These are phyloP conservation scores for Fusarium sp. DNA, from an alignment of 2,329 filamentous ascomycete genomes.

Conservation along the genomic window DNA sequence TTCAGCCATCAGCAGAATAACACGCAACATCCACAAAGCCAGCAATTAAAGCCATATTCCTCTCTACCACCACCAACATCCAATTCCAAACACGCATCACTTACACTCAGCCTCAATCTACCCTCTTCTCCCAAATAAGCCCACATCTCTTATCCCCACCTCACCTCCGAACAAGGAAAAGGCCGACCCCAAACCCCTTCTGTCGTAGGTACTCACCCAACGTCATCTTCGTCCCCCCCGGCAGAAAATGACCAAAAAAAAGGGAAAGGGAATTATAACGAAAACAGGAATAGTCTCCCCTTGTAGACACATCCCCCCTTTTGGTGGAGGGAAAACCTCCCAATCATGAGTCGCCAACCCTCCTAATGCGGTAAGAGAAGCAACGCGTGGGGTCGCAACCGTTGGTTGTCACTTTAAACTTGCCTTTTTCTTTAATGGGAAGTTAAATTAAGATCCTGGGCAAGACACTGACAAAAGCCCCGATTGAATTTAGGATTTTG, in stretches of 20 bases:
- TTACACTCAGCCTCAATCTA: neutral
- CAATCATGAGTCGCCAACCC: slow-evolving; percentile 34
- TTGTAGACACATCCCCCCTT: neutral
- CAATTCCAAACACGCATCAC: neutral
- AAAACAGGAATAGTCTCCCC: slow-evolving; percentile 54
- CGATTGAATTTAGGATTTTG: slow-evolving; percentile 21
- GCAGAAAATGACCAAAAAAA: slow-evolving; percentile 2
- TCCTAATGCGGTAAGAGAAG: slow-evolving; percentile 40
- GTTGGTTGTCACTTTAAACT: neutral
- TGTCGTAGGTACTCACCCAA: slow-evolving; percentile 29
- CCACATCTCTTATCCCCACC: slow-evolving; percentile 33
- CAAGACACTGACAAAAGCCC: neutral
- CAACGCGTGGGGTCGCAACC: neutral
- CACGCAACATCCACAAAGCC: neutral
- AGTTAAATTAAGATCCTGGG: slow-evolving; percentile 8
- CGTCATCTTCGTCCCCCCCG: slow-evolving; percentile 26
- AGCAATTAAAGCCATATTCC: too few relatives aligned
- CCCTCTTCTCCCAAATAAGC: slow-evolving; percentile 4
- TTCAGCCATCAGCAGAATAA: neutral
- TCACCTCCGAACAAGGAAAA: slow-evolving; percentile 41
- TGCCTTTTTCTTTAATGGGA: slow-evolving; percentile 26
- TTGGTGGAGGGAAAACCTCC: slow-evolving; percentile 9
- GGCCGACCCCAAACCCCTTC: slow-evolving; percentile 37
- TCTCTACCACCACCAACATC: neutral
- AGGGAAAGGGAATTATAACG: slow-evolving; percentile 31